phyloP scores from a whole-genome alignment of 2,329 filamentous ascomycete genomes.

The Whalleya microplaca region DNA sequence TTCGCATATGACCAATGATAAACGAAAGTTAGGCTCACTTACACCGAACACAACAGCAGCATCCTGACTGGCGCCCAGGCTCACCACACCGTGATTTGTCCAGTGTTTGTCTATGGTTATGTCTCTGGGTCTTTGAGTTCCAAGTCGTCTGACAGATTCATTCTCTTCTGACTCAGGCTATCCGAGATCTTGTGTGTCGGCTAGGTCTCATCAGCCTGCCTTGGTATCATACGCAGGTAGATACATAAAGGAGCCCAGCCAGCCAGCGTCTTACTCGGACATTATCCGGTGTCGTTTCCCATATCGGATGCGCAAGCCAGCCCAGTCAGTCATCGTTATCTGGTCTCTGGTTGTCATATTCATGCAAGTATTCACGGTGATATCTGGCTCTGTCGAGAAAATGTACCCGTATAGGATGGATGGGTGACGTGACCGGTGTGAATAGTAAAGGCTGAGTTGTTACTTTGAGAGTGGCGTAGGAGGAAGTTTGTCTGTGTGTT shows the following conservation, averaged over 20 bases:
- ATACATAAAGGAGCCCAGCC: conserved; percentile 17
- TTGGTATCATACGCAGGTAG: conserved; percentile 2
- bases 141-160: conserved; percentile 2
- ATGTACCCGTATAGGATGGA: background rate
- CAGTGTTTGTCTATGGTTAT: conserved; percentile 1
- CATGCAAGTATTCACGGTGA: background rate
- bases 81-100: background rate
- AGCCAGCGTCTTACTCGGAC: conserved; percentile 8
- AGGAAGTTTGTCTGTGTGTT: background rate
- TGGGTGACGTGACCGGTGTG: background rate
- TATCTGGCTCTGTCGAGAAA: background rate
- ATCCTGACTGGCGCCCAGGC: conserved; percentile 16
- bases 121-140: background rate
- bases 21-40: conserved; percentile 20
- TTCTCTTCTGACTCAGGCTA: conserved; percentile 3
- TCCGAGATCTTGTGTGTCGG: conserved; percentile 4
- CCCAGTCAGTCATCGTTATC: background rate
- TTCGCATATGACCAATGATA: conserved; percentile 23
- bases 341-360: background rate
- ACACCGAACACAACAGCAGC: conserved; percentile 31
- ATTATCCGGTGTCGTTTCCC: background rate
- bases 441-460: background rate
- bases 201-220: background rate
- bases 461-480: background rate
- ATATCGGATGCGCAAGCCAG: background rate